Evolutionary conservation across 2,329 filamentous ascomycete genomes (phyloP), one percentile per base, ranked within the genome.

Genomic region (Penicillium paneum): DNA sequence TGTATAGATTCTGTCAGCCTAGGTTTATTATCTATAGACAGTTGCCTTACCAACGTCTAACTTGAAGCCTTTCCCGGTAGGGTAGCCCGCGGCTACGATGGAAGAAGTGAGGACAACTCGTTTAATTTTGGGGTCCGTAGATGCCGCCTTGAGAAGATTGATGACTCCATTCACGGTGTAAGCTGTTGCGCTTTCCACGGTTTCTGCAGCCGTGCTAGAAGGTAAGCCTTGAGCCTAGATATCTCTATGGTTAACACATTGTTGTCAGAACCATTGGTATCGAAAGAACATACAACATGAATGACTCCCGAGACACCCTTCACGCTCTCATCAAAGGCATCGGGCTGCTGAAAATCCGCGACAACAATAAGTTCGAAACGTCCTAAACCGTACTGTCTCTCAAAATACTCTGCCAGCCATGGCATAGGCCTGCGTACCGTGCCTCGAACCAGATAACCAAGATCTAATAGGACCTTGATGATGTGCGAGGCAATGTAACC

Each of bases 401-500:
- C 59, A 47, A 75, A 75, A 15, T 63, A 56, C 1, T 71, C 63
- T 2, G 72, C 58, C 3, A 73, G 42, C 74, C 75, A 77, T 0
- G 68, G 61, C 7, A 68, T 67, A 24, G 70, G 65, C 0, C 63
- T 43, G 3, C 79, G 73, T 4, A 76, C 71, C 1, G 78, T 79
- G n/a, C 77, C 77, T 19, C 78, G 74, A 6, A 81, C 77, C 8
- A 60, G 59, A 58, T 73, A 79, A 13, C 77, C 77, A 3, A 66
- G 63, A 1, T 68, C 51, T 17, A 81, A 68, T 11, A 81, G 65
- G 13, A 74, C 63, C n/a, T 75, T 62, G 31, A 68, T 64, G 3
- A 78, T 64, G 40, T 81, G 75, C 7, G 72, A 72, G 26, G 67
- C 78, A 24, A 81, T 68, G 58, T 74, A 79, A 32, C 78, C 78